phyloP scores from a whole-genome alignment of 805 yeast genomes.

The Candida bentonensis region DNA sequence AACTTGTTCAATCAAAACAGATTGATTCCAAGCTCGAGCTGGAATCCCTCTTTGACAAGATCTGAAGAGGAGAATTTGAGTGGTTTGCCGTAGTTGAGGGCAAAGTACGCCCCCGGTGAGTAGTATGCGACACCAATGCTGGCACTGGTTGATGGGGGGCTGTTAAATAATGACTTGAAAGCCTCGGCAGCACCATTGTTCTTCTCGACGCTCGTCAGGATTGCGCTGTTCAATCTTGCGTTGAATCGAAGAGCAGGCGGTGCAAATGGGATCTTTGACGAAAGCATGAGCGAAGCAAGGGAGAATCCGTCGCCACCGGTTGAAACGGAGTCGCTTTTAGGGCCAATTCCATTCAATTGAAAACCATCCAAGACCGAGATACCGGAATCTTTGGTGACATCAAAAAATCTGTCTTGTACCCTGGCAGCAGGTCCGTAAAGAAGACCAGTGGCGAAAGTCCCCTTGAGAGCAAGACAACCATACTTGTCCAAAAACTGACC shows the following conservation, averaged over 20 bases:
- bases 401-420: neutral
- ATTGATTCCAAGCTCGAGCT: slow-evolving; percentile 43
- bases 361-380: slow-evolving; percentile 49
- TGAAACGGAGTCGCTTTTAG: slow-evolving; percentile 36
- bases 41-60: slow-evolving; percentile 40
- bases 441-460: slow-evolving; percentile 11
- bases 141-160: slow-evolving; percentile 32
- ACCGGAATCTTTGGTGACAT: neutral
- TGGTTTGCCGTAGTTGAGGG: slow-evolving; percentile 48
- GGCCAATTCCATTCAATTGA: slow-evolving; percentile 50
- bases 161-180: slow-evolving; percentile 2
- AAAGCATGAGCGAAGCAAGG: slow-evolving; percentile 40
- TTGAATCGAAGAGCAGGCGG: slow-evolving; percentile 46
- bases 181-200: slow-evolving; percentile 17
- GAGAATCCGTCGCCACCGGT: slow-evolving; percentile 56
- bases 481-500: slow-evolving; percentile 9
- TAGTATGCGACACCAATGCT: slow-evolving; percentile 46
- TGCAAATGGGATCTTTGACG: slow-evolving; percentile 44
- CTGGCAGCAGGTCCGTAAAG: slow-evolving; percentile 2
- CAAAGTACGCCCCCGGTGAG: slow-evolving; percentile 47
- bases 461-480: slow-evolving; percentile 11
- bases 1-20: neutral
- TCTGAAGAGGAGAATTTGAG: slow-evolving; percentile 34
- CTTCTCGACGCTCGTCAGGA: slow-evolving; percentile 21
- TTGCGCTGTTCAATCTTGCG: slow-evolving; percentile 52